phyloP scores from a whole-genome alignment of 495 filamentous ascomycete species.

The Annulohypoxylon nitens region DNA sequence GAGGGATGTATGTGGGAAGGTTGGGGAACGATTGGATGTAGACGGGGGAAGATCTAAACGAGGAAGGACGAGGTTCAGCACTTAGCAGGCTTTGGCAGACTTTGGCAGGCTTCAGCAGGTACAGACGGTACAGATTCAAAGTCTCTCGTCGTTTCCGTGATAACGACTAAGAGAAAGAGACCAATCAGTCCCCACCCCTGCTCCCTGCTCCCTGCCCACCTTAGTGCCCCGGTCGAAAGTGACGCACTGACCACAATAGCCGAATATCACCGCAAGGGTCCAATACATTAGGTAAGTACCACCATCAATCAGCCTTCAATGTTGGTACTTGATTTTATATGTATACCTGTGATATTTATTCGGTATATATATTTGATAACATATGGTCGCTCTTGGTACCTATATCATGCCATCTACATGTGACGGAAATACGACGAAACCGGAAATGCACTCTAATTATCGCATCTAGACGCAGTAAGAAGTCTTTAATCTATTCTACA shows the following conservation, averaged over 20 bases:
- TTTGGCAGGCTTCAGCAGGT: constrained; percentile 11
- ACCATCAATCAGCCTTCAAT: constrained; percentile 1
- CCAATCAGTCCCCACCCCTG: constrained; percentile 37
- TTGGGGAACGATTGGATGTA: constrained; percentile 34
- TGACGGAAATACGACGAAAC: neutral
- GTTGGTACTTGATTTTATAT: constrained; percentile 2
- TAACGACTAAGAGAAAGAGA: constrained; percentile 26
- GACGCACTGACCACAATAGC: constrained; percentile 35
- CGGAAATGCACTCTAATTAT: neutral
- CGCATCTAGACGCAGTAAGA: constrained; percentile 1
- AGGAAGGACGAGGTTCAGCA: constrained; percentile 38
- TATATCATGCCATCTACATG: neutral
- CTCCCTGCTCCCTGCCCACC: constrained; percentile 8
- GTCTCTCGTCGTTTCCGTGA: constrained; percentile 28
- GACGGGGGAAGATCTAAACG: constrained; percentile 46
- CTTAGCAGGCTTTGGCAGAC: too few species aligned
- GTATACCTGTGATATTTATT: neutral
- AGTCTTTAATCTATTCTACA: constrained; percentile 1
- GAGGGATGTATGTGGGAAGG: constrained; percentile 18
- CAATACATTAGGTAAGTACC: constrained; percentile 17
- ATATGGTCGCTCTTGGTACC: neutral
- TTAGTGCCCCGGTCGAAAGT: constrained; percentile 9
- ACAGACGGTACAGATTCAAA: constrained; percentile 25
- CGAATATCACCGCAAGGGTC: constrained; percentile 44
- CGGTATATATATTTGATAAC: neutral